Percentiles rank a stretch among this genome's conserved stretches.
Conservation (phyloP, 2,329 filamentous ascomycete genomes). For the Conoideocrella luteorostrata region DNA sequence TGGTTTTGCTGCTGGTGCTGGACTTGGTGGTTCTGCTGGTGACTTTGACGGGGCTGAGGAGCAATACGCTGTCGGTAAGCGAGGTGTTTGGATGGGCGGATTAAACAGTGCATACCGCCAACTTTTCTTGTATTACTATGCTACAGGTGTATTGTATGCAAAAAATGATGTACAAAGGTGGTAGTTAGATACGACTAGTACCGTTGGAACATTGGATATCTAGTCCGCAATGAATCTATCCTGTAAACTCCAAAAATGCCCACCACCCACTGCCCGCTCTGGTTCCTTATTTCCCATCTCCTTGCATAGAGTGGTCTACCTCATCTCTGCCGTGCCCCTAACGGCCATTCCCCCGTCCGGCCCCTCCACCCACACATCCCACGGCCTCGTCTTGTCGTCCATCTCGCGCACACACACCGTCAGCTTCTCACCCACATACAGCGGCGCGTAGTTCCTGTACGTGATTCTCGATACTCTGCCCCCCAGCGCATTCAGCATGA, state of each 20-base stretch:
- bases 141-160: too few species aligned
- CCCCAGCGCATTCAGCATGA: constrained; percentile 64
- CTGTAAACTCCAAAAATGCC: too few species aligned
- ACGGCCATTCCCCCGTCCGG: constrained; percentile 56
- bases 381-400: constrained; percentile 34
- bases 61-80: constrained; percentile 69
- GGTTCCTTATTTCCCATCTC: too few species aligned
- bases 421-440: constrained; percentile 69
- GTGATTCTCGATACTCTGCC: constrained; percentile 50
- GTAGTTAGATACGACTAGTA: too few species aligned
- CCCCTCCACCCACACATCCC: constrained; percentile 61
- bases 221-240: too few species aligned
- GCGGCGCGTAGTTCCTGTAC: constrained; percentile 75
- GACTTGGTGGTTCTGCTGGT: constrained; percentile 69
- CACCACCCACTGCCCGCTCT: too few species aligned
- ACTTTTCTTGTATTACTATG: background rate
- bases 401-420: constrained; percentile 56
- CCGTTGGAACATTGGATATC: too few species aligned
- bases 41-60: constrained; percentile 66
- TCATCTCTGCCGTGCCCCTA: constrained; percentile 39
- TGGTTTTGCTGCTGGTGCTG: constrained; percentile 63
- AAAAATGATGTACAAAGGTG: too few species aligned
- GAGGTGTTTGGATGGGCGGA: constrained; percentile 83
- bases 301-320: background rate
- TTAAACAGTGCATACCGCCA: constrained; percentile 15